Evolutionary conservation across 1,284 basidiomycete genomes (phyloP), one percentile per base, ranked within the genome.

Genomic region (Peniophora sp.): DNA sequence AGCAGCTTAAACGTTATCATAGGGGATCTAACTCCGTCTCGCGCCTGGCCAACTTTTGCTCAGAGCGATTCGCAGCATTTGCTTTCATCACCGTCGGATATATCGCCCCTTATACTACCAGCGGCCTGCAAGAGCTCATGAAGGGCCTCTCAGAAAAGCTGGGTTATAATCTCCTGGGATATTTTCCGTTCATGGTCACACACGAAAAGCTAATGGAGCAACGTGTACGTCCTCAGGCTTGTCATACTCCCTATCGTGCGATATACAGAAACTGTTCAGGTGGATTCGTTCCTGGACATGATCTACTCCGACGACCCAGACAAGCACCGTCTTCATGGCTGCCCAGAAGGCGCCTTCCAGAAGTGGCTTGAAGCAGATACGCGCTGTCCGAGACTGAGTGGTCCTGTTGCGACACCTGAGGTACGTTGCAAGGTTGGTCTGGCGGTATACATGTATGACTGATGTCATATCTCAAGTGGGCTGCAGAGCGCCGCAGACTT

Each of bases 131-230:
- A 44, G 45, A 32, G 20, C 50, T 52, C 10, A 46, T 58, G 44
- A 49, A 44, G 16, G 23, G 48, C 32, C 55, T 83, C 77, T 52
- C 84, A 68, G 51, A 83, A 63, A 54, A 71, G 71, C 39, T 59
- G 17, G 64, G 64, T 9, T 55, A 61, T 19, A 64, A 65, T 36
- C 50, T 60, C 20, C 63, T 63, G 20, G 67, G 64, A 1, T 70
- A 69, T 51, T 67, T 63, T 63, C 52, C 65, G 53, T 64, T 69
- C 44, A 54, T 55, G 0, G 61, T 63, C 25, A 64, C 66, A 3
- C 61, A 65, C 2, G 60, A 58, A 43, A 60, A 61, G 49, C 27
- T 65, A 19, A 58, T 66, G 20, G 59, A 63, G 38, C 48, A 54
- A 0, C 56, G 65, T 52, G 65, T 66, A 44, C 16, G 62, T 53